phyloP scores from a whole-genome alignment of 768 basidiomycete species.

The Calocybe gangraenosa region DNA sequence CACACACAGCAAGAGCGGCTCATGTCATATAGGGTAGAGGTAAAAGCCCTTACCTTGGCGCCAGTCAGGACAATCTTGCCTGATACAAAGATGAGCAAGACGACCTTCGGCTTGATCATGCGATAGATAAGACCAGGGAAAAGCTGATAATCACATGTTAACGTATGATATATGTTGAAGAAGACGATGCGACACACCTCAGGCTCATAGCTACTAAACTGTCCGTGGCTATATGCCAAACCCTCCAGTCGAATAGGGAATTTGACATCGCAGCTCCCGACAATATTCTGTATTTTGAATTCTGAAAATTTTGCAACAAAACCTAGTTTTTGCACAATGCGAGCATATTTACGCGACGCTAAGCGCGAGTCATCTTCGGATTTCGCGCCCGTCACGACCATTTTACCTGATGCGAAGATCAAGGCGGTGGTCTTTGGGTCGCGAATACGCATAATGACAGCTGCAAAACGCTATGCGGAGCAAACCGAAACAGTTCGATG shows the following conservation, averaged over 20 bases:
- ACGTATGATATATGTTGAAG: conserved; percentile 8
- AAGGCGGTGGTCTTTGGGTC: conserved; percentile 99
- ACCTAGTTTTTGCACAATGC: conserved; percentile 98
- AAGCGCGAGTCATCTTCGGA: conserved; percentile 96
- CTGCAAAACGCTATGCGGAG: conserved; percentile 93
- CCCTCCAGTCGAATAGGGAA: conserved; percentile 98
- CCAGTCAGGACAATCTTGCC: conserved; percentile 99
- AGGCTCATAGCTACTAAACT: conserved; percentile 96
- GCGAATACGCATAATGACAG: conserved; percentile 99
- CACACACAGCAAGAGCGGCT: conserved; percentile 13
- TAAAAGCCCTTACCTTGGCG: conserved; percentile 77
- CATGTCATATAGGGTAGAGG: conserved; percentile 15
- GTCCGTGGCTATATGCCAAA: conserved; percentile 94
- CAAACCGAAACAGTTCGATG: conserved; percentile 60
- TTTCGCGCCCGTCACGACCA: conserved; percentile 99
- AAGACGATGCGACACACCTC: conserved; percentile 56
- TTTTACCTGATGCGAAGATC: conserved; percentile 99
- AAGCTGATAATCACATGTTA: conserved; percentile 63
- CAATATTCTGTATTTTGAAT: conserved; percentile 99
- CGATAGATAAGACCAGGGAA: conserved; percentile 99
- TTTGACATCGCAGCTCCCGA: conserved; percentile 96
- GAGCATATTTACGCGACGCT: conserved; percentile 97
- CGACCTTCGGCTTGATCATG: conserved; percentile 99
- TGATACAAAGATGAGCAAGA: conserved; percentile 96
- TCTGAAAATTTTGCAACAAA: conserved; percentile 99